These are phyloP conservation scores for Paramecium biaurelia DNA, from an alignment of 73 alveolate genomes.

Conservation along the genomic window DNA sequence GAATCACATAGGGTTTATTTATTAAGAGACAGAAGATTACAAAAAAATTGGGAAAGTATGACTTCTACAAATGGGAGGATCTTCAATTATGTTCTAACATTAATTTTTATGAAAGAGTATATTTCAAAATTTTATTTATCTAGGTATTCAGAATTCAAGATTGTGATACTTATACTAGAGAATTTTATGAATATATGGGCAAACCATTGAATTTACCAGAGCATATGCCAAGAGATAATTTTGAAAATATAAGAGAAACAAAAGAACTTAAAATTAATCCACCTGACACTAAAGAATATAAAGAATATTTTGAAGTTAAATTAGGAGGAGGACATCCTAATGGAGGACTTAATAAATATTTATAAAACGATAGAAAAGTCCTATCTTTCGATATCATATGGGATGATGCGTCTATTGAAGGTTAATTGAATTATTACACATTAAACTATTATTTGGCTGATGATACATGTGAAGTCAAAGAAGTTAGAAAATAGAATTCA, in stretches of 20 bases:
- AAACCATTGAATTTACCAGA: conserved; percentile 85
- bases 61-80: conserved; percentile 85
- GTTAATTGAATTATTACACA: conserved; percentile 89
- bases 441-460: conserved; percentile 92
- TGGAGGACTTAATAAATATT: conserved; percentile 42
- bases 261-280: conserved; percentile 88
- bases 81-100: conserved; percentile 67
- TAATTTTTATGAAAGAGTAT: conserved; percentile 74
- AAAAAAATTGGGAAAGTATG: conserved; percentile 75
- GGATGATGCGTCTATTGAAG: conserved; percentile 93
- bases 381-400: conserved; percentile 55
- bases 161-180: conserved; percentile 92
- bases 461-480: conserved; percentile 91
- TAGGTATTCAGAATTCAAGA: conserved; percentile 83
- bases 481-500: conserved; percentile 83
- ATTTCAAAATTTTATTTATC: conserved; percentile 56
- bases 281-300: conserved; percentile 92
- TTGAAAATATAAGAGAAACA: conserved; percentile 76
- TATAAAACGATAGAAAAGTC: conserved; percentile 35
- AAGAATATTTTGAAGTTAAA: conserved; percentile 94
- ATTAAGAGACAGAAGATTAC: conserved; percentile 94
- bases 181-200: conserved; percentile 88
- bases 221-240: conserved; percentile 83
- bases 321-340: conserved; percentile 85
- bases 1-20: conserved; percentile 98